Evolutionary conservation across 768 basidiomycete genomes (phyloP).

Genomic region (Naganishia onofrii): DNA sequence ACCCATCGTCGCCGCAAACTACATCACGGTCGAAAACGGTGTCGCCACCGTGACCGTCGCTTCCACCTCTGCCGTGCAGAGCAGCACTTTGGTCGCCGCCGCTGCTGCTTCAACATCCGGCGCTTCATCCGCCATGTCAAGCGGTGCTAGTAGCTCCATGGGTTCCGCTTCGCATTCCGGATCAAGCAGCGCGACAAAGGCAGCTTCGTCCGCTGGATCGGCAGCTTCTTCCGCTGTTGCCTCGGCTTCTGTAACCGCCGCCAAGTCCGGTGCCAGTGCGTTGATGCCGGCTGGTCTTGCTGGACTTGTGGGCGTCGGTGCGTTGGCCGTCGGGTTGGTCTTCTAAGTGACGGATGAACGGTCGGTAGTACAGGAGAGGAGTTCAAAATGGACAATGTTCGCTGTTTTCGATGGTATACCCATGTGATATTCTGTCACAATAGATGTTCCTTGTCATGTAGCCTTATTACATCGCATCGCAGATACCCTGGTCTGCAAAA

Average conservation of each 20-base stretch:
- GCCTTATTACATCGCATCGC: constrained; percentile 1
- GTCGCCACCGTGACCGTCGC: constrained; percentile 59
- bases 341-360: not conserved
- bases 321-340: constrained; percentile 9
- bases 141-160: not conserved
- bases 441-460: not conserved
- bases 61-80: constrained; percentile 65
- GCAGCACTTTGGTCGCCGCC: constrained; percentile 59
- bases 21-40: constrained; percentile 72
- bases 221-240: constrained; percentile 5
- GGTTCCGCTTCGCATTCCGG: not conserved
- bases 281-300: constrained; percentile 2
- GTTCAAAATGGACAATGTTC: constrained; percentile 1
- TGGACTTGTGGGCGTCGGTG: constrained; percentile 13
- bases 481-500: too few species aligned
- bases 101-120: constrained; percentile 34
- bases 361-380: not conserved
- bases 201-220: constrained; percentile 2
- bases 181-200: not conserved
- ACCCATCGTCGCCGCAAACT: constrained; percentile 65
- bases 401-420: not conserved
- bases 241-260: not conserved
- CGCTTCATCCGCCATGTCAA: not conserved
- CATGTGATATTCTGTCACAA: not conserved
- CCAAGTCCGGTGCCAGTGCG: not conserved